Evolutionary conservation across 139 green algal species (phyloP).

Genomic region (Gonium pectorale): DNA sequence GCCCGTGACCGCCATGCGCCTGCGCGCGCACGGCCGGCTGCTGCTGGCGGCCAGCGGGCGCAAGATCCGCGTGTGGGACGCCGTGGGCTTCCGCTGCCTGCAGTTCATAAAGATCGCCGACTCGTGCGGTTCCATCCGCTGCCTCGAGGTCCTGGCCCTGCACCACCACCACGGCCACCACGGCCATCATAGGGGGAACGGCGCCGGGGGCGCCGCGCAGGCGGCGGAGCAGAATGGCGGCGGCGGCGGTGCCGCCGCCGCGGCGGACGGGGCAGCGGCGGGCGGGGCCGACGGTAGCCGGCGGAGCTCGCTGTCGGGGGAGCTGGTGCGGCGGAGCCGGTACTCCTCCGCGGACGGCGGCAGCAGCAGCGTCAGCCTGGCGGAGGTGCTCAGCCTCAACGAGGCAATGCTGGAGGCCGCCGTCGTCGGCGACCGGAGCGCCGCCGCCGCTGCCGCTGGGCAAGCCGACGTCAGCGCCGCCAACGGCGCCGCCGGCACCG

Average conservation of each 20-base stretch:
- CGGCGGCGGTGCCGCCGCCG: not conserved
- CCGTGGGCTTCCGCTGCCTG: slow-evolving; percentile 60
- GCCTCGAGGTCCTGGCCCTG: slow-evolving; percentile 48
- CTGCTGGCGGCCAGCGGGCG: slow-evolving; percentile 79
- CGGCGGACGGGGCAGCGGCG: not conserved
- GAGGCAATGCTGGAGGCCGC: not conserved
- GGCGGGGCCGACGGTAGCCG: not conserved
- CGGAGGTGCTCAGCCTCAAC: not conserved
- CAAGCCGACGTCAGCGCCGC: not conserved
- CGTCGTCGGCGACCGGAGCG: not conserved
- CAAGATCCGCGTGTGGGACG: slow-evolving; percentile 81
- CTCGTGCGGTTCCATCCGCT: slow-evolving; percentile 61
- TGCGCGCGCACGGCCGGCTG: slow-evolving; percentile 51
- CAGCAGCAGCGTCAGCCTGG: slow-evolving; percentile 1
- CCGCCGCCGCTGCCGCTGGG: not conserved
- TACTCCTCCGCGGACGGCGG: not conserved
- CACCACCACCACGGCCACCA: not conserved
- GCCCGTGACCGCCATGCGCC: slow-evolving; percentile 74
- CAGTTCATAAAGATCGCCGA: slow-evolving; percentile 52
- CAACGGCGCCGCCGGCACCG: not conserved
- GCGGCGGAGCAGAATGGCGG: not conserved
- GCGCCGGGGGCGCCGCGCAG: not conserved
- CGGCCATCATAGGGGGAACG: not conserved
- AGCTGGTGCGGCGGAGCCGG: not conserved
- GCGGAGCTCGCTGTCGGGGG: not conserved